These are phyloP conservation scores for Mentha longifolia DNA, from an alignment of 257 asterid genomes.

Conservation along the genomic window DNA sequence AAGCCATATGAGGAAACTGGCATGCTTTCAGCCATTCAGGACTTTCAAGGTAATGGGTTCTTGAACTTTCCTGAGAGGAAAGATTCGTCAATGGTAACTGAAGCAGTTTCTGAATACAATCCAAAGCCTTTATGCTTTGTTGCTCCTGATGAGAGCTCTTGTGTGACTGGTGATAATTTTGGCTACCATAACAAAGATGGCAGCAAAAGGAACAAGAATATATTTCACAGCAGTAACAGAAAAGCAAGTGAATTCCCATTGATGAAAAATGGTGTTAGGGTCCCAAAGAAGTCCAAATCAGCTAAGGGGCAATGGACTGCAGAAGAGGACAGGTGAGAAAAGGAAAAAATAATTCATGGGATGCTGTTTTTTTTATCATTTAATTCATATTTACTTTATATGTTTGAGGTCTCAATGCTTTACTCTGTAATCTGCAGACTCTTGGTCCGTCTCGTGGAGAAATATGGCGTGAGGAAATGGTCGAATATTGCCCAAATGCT, in stretches of 20 bases:
- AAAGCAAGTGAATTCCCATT: constrained; percentile 32
- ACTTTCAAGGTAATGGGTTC: constrained; percentile 39
- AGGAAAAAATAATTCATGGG: background rate
- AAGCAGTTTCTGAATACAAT: constrained; percentile 30
- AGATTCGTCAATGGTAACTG: constrained; percentile 38
- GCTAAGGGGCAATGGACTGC: constrained; percentile 91
- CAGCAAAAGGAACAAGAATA: constrained; percentile 34
- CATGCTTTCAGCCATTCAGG: constrained; percentile 39
- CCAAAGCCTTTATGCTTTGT: constrained; percentile 43
- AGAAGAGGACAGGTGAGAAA: constrained; percentile 68
- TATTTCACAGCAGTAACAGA: constrained; percentile 21
- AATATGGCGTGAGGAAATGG: constrained; percentile 87
- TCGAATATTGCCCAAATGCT: constrained; percentile 84
- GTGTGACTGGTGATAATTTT: constrained; percentile 52
- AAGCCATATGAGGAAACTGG: constrained; percentile 50
- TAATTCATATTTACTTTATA: background rate
- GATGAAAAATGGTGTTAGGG: constrained; percentile 37
- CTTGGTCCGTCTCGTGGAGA: constrained; percentile 74
- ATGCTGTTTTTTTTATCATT: background rate
- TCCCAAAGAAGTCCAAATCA: constrained; percentile 56
- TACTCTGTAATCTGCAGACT: constrained; percentile 46
- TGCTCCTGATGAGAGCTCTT: constrained; percentile 67
- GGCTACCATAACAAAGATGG: constrained; percentile 37
- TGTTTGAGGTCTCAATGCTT: background rate
- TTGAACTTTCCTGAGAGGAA: constrained; percentile 35